Evolutionary conservation across 2,329 filamentous ascomycete species (phyloP).

Genomic region (Tolypocladium endophyticum): DNA sequence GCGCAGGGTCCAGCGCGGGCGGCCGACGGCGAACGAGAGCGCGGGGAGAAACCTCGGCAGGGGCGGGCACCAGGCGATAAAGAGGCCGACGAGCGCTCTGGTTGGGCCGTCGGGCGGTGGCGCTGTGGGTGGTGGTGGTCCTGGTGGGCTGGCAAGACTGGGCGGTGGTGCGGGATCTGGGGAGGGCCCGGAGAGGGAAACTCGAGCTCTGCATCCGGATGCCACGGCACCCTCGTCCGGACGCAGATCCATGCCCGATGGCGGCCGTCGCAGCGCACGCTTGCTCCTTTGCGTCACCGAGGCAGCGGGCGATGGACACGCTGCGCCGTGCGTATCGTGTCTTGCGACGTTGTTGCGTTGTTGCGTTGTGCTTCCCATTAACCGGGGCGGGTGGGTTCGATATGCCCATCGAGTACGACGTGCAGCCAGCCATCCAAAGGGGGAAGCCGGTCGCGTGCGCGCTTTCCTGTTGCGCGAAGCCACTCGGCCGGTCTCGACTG

Average conservation of each 20-base stretch:
- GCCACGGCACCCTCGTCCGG: background rate
- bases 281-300: background rate
- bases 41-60: background rate
- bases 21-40: background rate
- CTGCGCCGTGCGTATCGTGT: too few relatives aligned
- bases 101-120: background rate
- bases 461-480: background rate
- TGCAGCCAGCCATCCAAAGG: background rate
- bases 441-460: conserved; percentile 1
- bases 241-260: background rate
- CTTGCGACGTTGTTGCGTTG: too few relatives aligned
- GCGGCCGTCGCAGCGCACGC: background rate
- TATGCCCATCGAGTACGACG: background rate
- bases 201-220: background rate
- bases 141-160: background rate
- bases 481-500: background rate
- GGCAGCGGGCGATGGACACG: background rate
- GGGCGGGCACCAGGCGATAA: background rate
- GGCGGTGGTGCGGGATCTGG: background rate
- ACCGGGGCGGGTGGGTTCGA: background rate
- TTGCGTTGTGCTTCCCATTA: too few relatives aligned
- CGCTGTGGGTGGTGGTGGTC: background rate
- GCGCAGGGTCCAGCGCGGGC: background rate
- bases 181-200: background rate
- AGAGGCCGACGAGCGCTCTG: background rate